Conservation (phyloP, 2,329 filamentous ascomycete genomes). For the Aspergillus carbonarius region DNA sequence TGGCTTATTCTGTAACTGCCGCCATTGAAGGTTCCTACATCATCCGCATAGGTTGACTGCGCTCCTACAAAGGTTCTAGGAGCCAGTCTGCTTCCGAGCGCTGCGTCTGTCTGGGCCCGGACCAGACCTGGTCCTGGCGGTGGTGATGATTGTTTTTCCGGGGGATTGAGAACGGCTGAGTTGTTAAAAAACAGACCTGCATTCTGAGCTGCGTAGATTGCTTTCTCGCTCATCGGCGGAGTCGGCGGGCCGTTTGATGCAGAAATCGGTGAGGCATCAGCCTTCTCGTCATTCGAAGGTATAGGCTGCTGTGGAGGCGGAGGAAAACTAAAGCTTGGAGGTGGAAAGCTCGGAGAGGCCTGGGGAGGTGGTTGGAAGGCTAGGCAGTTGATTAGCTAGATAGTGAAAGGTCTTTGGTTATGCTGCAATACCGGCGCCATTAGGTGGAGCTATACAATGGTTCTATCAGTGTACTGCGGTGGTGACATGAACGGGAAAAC, state of each 20-base stretch:
- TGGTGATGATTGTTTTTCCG: background rate
- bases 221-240: constrained; percentile 5
- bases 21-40: constrained; percentile 95
- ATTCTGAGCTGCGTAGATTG: background rate
- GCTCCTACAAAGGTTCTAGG: constrained; percentile 5
- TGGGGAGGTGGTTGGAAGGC: constrained; percentile 12
- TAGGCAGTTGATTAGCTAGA: constrained; percentile 4
- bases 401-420: background rate
- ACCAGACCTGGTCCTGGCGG: background rate
- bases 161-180: rapidly evolving
- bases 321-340: constrained; percentile 16
- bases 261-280: background rate
- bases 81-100: background rate
- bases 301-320: constrained; percentile 22
- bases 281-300: constrained; percentile 3
- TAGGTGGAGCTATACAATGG: constrained; percentile 9
- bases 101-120: background rate
- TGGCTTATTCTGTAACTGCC: constrained; percentile 93
- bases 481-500: background rate
- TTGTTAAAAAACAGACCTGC: background rate
- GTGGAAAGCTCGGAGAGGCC: constrained; percentile 13
- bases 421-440: constrained; percentile 10
- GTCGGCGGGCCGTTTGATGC: background rate
- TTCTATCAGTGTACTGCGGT: background rate
- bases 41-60: constrained; percentile 63